These are phyloP conservation scores for Senna siamea DNA, from an alignment of 306 rosid genomes.

Conservation along the genomic window DNA sequence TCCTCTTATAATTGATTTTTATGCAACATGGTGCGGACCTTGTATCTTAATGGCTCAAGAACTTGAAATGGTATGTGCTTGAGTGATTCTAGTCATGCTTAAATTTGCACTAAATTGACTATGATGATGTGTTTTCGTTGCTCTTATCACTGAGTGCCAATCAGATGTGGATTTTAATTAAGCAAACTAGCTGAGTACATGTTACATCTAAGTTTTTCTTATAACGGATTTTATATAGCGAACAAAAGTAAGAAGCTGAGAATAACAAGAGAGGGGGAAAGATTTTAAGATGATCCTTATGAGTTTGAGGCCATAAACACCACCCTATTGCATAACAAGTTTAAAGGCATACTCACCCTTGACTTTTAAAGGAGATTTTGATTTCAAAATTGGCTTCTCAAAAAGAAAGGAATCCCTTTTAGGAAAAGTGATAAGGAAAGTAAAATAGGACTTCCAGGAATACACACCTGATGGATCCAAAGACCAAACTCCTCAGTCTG, in stretches of 20 bases:
- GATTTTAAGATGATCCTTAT: not conserved
- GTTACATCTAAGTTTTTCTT: constrained; percentile 9
- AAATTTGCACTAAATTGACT: constrained; percentile 8
- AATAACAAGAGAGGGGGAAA: not conserved
- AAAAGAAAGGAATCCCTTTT: not conserved
- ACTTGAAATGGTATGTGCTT: constrained; percentile 83
- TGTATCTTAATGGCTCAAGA: constrained; percentile 97
- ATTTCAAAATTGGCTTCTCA: not conserved
- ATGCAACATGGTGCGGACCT: constrained; percentile 97
- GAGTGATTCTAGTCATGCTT: constrained; percentile 1
- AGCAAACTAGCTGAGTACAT: not conserved
- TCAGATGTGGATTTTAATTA: constrained; percentile 26
- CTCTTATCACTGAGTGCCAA: not conserved
- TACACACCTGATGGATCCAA: not conserved
- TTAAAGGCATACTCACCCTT: not conserved
- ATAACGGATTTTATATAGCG: not conserved
- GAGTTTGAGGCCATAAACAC: not conserved
- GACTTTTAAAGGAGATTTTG: no score
- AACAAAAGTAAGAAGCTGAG: not conserved
- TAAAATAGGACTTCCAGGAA: not conserved
- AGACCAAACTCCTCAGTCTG: not conserved
- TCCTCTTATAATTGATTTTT: constrained; percentile 87
- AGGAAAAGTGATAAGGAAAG: not conserved
- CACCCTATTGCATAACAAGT: not conserved
- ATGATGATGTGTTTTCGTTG: not conserved